Conservation (phyloP, 75 land plant species). For the Sequoia sempervirens region DNA sequence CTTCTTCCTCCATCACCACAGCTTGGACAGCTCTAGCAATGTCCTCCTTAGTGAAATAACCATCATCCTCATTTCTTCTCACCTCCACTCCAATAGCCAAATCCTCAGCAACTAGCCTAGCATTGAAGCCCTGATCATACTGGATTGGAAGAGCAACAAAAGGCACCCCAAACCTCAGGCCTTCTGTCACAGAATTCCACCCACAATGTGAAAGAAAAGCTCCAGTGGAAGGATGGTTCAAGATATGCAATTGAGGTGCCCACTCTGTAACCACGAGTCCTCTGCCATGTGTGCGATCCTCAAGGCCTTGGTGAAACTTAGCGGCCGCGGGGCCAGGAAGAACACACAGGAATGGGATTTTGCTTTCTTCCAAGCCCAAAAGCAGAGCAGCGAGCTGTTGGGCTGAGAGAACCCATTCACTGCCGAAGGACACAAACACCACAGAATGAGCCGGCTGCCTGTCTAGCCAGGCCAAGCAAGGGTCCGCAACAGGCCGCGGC, state of each 20-base stretch:
- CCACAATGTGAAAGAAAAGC: background rate
- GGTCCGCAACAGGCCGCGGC: background rate
- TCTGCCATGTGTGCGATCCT: too few species aligned
- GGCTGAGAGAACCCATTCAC: background rate
- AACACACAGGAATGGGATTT: too few species aligned
- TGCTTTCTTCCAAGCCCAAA: too few species aligned
- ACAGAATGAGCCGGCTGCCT: conserved; percentile 11
- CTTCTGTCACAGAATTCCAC: background rate
- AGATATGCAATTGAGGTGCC: too few species aligned
- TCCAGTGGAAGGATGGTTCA: background rate
- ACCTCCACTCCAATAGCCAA: background rate
- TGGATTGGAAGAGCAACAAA: background rate
- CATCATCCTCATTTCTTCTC: background rate
- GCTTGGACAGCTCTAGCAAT: background rate
- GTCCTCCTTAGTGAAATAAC: too few species aligned
- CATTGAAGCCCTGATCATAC: background rate
- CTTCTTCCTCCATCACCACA: background rate
- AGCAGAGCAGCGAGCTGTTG: background rate
- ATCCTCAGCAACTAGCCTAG: background rate
- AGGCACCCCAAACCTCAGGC: background rate
- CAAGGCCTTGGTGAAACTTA: too few species aligned
- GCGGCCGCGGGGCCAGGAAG: too few species aligned
- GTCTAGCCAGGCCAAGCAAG: conserved; percentile 17
- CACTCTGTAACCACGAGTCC: too few species aligned
- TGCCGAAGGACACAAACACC: conserved; percentile 22